Evolutionary conservation across 1,284 basidiomycete species (phyloP).

Genomic region (Wallemia mellicola): DNA sequence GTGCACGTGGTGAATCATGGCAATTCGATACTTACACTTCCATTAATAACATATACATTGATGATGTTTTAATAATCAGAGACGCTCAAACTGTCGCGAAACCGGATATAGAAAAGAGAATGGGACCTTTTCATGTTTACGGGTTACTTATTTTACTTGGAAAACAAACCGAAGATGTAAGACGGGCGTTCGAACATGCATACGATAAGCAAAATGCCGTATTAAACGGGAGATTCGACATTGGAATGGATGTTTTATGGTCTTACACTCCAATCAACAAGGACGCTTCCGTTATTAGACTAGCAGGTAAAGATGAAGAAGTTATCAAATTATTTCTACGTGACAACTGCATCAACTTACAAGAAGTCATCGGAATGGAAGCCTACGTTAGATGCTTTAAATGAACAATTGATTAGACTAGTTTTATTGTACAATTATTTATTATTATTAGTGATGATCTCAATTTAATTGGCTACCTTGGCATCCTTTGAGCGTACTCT

Average conservation of each 20-base stretch:
- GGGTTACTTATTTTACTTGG: neutral
- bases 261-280: neutral
- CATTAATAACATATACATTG: neutral
- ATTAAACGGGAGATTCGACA: neutral
- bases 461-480: too few species aligned
- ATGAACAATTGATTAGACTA: neutral
- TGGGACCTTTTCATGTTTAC: neutral
- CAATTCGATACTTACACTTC: neutral
- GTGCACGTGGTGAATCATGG: neutral
- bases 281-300: neutral
- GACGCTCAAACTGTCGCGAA: neutral
- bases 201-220: neutral
- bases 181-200: neutral
- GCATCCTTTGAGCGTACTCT: neutral
- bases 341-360: neutral
- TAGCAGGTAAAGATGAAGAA: neutral
- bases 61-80: neutral
- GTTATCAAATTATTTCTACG: neutral
- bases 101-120: neutral
- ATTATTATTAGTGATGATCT: neutral
- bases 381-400: neutral
- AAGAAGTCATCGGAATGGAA: neutral
- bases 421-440: neutral
- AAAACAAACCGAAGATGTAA: neutral
- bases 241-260: neutral